Evolutionary conservation across 2,329 filamentous ascomycete genomes (phyloP), one percentile per base, ranked within the genome.

Genomic region (Hypoxylon sp.): DNA sequence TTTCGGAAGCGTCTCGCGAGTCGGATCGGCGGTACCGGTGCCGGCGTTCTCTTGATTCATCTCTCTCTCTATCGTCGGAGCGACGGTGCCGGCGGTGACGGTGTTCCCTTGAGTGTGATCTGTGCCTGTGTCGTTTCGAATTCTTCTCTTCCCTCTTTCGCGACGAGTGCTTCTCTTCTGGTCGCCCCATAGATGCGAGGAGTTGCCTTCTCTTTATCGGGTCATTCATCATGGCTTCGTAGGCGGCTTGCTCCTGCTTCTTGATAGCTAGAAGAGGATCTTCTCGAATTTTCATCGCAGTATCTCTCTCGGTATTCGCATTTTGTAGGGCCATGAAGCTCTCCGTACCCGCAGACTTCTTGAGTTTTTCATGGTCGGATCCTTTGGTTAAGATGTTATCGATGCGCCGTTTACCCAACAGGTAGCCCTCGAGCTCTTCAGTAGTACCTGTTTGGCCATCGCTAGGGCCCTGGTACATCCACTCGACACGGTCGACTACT

Each of bases 401-500:
- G 76, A 99, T 95, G 62, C 94, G 87, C 62, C 96, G 86, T 83
- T 97, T 98, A 54, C 96, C 96, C 12, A 99, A 84, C 1, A 99
- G 80, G 77, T 97, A 99, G 3, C 92, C 93, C 76, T 99, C 96
- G 81, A 93, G 93, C 80, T 98, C 96, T 78, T 97, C 95, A 3
- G 86, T 87, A 38, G 88, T 92, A 28, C 91, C 91, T n/a, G 84
- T 83, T 74, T 92, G 90, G 33, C 93, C 92, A 73, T 87, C 84
- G 51, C 90, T 91, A 6, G 96, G 93, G 1, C 95, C 95, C 72
- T 91, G 89, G 80, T 99, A 99, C 93, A 99, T 97, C 93, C 96
- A 99, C 74, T 98, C 96, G 24, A 99, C 95, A 33, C 93, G 89
- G 72, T 95, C 90, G 28, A 91, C 81, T 55, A 91, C 86, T 75